Evolutionary conservation across 2,329 filamentous ascomycete species (phyloP).

Genomic region (Amauroascus niger): DNA sequence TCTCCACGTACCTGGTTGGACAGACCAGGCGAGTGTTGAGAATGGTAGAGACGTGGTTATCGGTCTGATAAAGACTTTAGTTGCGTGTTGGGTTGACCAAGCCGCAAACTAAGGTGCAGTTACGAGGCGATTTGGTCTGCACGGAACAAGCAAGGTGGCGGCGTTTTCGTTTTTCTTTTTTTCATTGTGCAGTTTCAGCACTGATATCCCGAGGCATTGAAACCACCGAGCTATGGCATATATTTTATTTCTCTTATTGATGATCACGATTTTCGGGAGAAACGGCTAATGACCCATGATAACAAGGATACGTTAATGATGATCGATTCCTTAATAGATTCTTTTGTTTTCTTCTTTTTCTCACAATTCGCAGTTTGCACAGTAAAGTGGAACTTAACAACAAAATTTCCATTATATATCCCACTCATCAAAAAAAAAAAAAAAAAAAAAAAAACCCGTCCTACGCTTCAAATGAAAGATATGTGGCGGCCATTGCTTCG

Average conservation of each 20-base stretch:
- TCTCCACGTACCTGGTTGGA: slow-evolving; percentile 59
- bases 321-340: neutral
- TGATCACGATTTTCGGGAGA: neutral
- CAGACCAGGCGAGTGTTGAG: slow-evolving; percentile 40
- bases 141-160: neutral
- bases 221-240: no score
- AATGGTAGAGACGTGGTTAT: slow-evolving; percentile 34
- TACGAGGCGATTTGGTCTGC: neutral
- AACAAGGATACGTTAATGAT: neutral
- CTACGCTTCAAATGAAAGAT: neutral
- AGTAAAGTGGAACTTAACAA: no score
- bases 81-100: slow-evolving; percentile 34
- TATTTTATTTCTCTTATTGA: neutral
- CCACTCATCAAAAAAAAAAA: no score
- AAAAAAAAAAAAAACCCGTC: no score
- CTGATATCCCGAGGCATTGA: neutral
- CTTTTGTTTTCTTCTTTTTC: neutral
- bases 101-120: neutral
- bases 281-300: neutral
- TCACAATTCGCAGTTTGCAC: neutral
- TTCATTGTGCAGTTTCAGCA: neutral
- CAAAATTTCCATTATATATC: no score
- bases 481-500: no score
- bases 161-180: neutral
- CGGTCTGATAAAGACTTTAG: slow-evolving; percentile 36